phyloP scores from a whole-genome alignment of 345 rosid species.

The Bretschneidera sinensis region DNA sequence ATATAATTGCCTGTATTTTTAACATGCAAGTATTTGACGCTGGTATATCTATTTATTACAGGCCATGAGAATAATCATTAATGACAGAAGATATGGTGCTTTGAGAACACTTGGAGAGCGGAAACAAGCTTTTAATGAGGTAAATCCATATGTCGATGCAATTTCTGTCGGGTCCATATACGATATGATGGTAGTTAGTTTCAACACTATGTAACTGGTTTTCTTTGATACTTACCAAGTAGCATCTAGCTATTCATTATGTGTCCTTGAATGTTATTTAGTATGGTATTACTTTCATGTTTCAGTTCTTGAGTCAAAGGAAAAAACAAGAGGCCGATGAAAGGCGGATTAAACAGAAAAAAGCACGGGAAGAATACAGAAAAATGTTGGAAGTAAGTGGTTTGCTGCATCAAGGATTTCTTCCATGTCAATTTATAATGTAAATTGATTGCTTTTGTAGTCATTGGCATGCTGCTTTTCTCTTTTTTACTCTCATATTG shows the following conservation, averaged over 20 bases:
- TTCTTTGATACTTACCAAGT: slow-evolving; percentile 14
- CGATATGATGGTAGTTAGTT: slow-evolving; percentile 4
- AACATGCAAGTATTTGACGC: slow-evolving; percentile 17
- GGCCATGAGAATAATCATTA: slow-evolving; percentile 89
- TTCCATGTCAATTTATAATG: neutral
- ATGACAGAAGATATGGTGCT: slow-evolving; percentile 88
- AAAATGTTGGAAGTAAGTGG: slow-evolving; percentile 79
- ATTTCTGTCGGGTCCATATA: slow-evolving; percentile 4
- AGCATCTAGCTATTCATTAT: slow-evolving; percentile 9
- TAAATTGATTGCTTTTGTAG: neutral
- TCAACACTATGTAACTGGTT: slow-evolving; percentile 6
- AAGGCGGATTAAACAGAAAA: slow-evolving; percentile 62
- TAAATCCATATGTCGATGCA: slow-evolving; percentile 17
- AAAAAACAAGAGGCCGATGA: slow-evolving; percentile 82
- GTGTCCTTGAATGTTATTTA: slow-evolving; percentile 2
- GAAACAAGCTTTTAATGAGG: slow-evolving; percentile 93
- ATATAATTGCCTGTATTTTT: slow-evolving; percentile 10
- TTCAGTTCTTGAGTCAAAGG: slow-evolving; percentile 70
- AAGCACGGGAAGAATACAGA: slow-evolving; percentile 68
- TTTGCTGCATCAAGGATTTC: slow-evolving; percentile 15
- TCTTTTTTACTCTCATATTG: neutral
- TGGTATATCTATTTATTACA: slow-evolving; percentile 27
- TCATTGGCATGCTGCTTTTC: neutral
- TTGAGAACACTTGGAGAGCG: slow-evolving; percentile 92
- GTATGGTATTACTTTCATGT: slow-evolving; percentile 12